Evolutionary conservation across 1,284 basidiomycete genomes (phyloP), one percentile per base, ranked within the genome.

Genomic region (Phellinidium pouzarii): DNA sequence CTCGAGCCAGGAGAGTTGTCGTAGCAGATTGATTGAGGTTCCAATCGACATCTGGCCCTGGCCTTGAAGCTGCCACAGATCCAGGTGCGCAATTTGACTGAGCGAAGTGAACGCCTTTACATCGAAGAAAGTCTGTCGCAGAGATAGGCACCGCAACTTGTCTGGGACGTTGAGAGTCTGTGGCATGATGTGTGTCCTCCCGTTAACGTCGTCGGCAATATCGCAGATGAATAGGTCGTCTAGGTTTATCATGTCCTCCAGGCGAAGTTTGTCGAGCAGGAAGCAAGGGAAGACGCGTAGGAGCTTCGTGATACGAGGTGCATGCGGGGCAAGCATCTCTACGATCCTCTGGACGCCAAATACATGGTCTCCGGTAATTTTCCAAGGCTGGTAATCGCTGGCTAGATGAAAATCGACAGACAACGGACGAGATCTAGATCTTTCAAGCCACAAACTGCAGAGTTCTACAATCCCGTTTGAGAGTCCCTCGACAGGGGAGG

Each of bases 31-130:
- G n/a, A 57, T 19, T n/a, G 46, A 53, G 11, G 55, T 48, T 4
- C 42, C 44, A 14, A 57, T 44, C 9, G 55, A 50, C 55, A 53
- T 57, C 22, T 53, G 52, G 8, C 51, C 55, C 19, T 41, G 42
- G 17, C 55, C 55, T 50, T 57, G 55, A 41, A 57, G 52, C 14
- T 57, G 55, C 55, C 55, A 57, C 44, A 57, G 31, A 50, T 57
- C 55, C 27, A 57, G 44, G 27, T 57, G 55, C 11, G 42, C 19
- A 23, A 57, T 36, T 11, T 20, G 4, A n/a, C 25, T 45, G 41
- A 57, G 48, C 8, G 55, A 57, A n/a, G 55, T 41, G 36, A 57
- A 57, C 11, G 51, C 52, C 12, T 43, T 53, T 7, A 50, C 22
- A 31, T 53, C 55, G 34, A 57, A 57, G 44, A 53, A 57, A 3